phyloP scores from a whole-genome alignment of 371 early-diverging fungal genomes.

The Rhizopus microsporus region DNA sequence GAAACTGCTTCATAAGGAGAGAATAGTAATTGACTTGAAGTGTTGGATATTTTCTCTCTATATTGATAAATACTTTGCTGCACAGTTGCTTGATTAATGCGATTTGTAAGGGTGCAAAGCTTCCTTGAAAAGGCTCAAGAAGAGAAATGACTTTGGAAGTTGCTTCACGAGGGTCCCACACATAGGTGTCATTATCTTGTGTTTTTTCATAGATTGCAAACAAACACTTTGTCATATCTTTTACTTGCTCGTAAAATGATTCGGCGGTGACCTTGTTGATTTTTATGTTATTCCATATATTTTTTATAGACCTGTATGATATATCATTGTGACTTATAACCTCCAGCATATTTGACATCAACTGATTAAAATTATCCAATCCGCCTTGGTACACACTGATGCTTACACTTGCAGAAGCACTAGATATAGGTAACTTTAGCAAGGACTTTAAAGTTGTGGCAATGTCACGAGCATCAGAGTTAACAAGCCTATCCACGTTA shows the following conservation, averaged over 20 bases:
- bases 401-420: background rate
- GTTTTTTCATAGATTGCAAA: background rate
- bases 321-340: background rate
- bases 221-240: background rate
- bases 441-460: background rate
- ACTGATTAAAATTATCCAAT: background rate
- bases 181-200: background rate
- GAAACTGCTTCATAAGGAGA: background rate
- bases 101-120: slow-evolving; percentile 1
- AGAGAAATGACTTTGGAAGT: background rate
- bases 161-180: background rate
- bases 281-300: background rate
- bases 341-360: background rate
- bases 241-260: slow-evolving; percentile 52
- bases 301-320: background rate
- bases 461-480: background rate
- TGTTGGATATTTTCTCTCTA: background rate
- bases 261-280: slow-evolving; percentile 41
- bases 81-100: background rate
- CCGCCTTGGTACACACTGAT: background rate
- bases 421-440: background rate
- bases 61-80: background rate
- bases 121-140: background rate
- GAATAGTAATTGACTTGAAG: background rate
- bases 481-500: background rate